These are phyloP conservation scores for Chlamydomonas applanata DNA, from an alignment of 139 green algal species.

Conservation along the genomic window DNA sequence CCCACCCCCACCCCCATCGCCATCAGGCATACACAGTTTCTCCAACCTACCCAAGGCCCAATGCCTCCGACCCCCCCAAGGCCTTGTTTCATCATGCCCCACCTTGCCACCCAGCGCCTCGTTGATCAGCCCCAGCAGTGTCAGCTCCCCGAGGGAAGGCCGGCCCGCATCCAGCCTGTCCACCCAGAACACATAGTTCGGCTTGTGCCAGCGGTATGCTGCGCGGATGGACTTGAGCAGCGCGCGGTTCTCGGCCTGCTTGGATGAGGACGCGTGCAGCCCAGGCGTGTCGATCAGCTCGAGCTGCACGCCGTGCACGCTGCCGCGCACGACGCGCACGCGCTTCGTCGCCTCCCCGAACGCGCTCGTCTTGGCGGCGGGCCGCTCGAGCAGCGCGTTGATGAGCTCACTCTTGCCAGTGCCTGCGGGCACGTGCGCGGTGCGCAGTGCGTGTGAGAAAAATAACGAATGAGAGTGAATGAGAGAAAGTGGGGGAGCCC, in stretches of 20 bases:
- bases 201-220: slow-evolving; percentile 38
- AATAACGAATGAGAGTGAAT: background rate
- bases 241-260: slow-evolving; percentile 34
- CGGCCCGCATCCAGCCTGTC: slow-evolving; percentile 53
- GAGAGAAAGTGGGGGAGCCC: background rate
- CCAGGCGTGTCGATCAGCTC: slow-evolving; percentile 59
- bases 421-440: slow-evolving; percentile 18
- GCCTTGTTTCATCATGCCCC: background rate
- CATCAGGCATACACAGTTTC: no score
- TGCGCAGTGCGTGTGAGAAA: background rate
- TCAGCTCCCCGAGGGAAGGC: slow-evolving; percentile 50
- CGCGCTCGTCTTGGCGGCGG: slow-evolving; percentile 34
- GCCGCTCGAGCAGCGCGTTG: slow-evolving; percentile 47
- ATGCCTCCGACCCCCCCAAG: background rate
- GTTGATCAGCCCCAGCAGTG: slow-evolving; percentile 42
- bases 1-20: no score
- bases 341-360: slow-evolving; percentile 45
- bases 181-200: slow-evolving; percentile 60
- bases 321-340: slow-evolving; percentile 38
- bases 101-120: slow-evolving; percentile 35
- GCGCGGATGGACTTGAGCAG: slow-evolving; percentile 32
- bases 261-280: slow-evolving; percentile 33
- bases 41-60: background rate
- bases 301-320: slow-evolving; percentile 40
- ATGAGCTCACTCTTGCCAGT: slow-evolving; percentile 58